Evolutionary conservation across 2,329 filamentous ascomycete genomes (phyloP), one percentile per base, ranked within the genome.

Genomic region (Curvularia hawaiiensis): DNA sequence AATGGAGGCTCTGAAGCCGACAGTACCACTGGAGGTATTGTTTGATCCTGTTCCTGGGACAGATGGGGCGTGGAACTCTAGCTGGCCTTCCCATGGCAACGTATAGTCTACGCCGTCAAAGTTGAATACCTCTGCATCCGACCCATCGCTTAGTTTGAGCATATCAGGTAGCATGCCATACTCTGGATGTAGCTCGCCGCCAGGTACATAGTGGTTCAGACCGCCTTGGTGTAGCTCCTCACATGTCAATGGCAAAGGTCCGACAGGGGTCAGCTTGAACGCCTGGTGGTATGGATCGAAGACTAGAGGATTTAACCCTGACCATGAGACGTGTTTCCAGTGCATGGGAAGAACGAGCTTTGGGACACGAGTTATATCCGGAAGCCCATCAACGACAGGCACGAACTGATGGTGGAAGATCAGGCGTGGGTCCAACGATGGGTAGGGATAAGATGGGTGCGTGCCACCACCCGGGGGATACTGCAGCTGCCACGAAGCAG

Each of bases 221-320:
- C 66, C 65, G 0, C 49, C 54, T 26, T 69, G 66, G 0, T 63
- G 62, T 0, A 67, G 35, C 26, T 69, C 66, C n/a, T 69, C 66
- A 10, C 58, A 59, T 0, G 63, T 66, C 2, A 68, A 35, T 0
- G 65, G 65, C 2, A 69, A 31, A 0, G 65, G 58, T 1, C 66
- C 66, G 1, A 67, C 47, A 0, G 65, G 66, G 1, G 65, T 69
- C 0, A 69, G 47, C 31, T 69, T 68, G 51, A 69, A 69, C 0
- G 55, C 59, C 8, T 69, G 66, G 0, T 50, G 62, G 24, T 63
- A 58, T 0, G 63, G 58, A 16, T 69, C 66, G 11, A 68, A 69
- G 0, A 50, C 66, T 5, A 69, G 50, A 2, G 65, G 66, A 1
- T 65, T 33, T 0, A 66, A 51, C 0, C 65, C 65, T 1, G 46